phyloP scores from a whole-genome alignment of 495 filamentous ascomycete species.

The Bathelium albidoporum region DNA sequence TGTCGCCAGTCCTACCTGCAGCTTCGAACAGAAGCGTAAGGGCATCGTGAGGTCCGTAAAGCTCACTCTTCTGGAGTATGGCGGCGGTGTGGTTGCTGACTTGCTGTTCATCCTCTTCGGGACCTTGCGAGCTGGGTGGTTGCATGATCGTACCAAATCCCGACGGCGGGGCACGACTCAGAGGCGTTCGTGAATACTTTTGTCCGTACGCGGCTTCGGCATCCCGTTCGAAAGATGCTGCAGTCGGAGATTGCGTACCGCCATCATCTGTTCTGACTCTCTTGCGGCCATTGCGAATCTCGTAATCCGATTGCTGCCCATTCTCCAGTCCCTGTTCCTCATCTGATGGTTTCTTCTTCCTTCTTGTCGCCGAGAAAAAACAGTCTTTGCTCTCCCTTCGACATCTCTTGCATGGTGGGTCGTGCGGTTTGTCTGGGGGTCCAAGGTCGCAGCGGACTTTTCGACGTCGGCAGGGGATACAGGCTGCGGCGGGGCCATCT shows the following conservation, averaged over 20 bases:
- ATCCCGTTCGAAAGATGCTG: conserved; percentile 9
- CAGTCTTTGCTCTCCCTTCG: conserved; percentile 88
- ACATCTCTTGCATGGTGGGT: conserved; percentile 89
- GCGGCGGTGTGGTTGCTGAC: conserved; percentile 49
- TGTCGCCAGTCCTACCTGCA: conserved; percentile 43
- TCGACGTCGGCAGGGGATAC: conserved; percentile 80
- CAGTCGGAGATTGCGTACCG: not conserved
- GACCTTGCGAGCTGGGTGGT: conserved; percentile 15
- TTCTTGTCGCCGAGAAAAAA: conserved; percentile 89
- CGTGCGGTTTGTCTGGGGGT: conserved; percentile 86
- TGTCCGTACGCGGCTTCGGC: conserved; percentile 29
- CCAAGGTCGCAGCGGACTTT: conserved; percentile 93
- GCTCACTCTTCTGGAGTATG: conserved; percentile 50
- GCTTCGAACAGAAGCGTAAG: conserved; percentile 61
- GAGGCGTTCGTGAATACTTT: conserved; percentile 47
- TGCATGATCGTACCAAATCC: not conserved
- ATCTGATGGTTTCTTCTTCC: conserved; percentile 68
- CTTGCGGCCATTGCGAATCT: conserved; percentile 32
- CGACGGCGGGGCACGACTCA: conserved; percentile 31
- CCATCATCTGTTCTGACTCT: conserved; percentile 18
- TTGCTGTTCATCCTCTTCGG: conserved; percentile 34
- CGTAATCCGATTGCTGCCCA: conserved; percentile 25
- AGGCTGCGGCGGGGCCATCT: conserved; percentile 26
- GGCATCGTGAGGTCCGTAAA: conserved; percentile 61
- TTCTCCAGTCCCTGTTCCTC: conserved; percentile 39